Evolutionary conservation across 768 basidiomycete genomes (phyloP).

Genomic region (Kwoniella pini): DNA sequence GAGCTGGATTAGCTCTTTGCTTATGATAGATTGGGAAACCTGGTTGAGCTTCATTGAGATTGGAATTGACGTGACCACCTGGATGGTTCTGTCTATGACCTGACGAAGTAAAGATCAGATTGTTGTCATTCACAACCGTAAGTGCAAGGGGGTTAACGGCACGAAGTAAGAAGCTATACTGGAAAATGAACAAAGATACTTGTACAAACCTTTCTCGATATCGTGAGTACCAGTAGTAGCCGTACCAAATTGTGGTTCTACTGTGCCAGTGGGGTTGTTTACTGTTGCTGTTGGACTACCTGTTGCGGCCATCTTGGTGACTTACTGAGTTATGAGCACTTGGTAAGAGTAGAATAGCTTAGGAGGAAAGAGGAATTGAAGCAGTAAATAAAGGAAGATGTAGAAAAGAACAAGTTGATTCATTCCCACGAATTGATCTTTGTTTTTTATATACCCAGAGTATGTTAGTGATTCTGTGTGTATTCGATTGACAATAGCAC

Average conservation of each 20-base stretch:
- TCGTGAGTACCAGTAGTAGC: slow-evolving; percentile 4
- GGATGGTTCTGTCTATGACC: slow-evolving; percentile 1
- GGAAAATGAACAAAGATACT: neutral
- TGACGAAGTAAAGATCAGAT: neutral
- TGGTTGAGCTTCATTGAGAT: slow-evolving; percentile 2
- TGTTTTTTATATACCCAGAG: no score
- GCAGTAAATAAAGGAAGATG: slow-evolving; percentile 1
- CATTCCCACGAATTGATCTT: no score
- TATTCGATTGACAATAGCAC: no score
- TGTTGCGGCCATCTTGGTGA: slow-evolving; percentile 1
- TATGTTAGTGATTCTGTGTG: no score
- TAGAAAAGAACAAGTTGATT: slow-evolving; percentile 3
- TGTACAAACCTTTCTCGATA: slow-evolving; percentile 12
- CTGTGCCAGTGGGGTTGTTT: neutral
- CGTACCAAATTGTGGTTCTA: slow-evolving; percentile 5
- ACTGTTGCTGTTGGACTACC: slow-evolving; percentile 6
- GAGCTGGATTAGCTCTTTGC: slow-evolving; percentile 11
- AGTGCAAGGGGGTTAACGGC: neutral
- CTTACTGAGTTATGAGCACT: neutral
- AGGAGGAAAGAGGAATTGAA: slow-evolving; percentile 2
- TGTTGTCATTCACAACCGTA: neutral
- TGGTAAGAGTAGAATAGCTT: neutral
- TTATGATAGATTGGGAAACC: slow-evolving; percentile 4
- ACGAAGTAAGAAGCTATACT: neutral
- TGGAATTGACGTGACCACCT: neutral